phyloP scores from a whole-genome alignment of 2,329 filamentous ascomycete species.

The Sporothrix schenckii region DNA sequence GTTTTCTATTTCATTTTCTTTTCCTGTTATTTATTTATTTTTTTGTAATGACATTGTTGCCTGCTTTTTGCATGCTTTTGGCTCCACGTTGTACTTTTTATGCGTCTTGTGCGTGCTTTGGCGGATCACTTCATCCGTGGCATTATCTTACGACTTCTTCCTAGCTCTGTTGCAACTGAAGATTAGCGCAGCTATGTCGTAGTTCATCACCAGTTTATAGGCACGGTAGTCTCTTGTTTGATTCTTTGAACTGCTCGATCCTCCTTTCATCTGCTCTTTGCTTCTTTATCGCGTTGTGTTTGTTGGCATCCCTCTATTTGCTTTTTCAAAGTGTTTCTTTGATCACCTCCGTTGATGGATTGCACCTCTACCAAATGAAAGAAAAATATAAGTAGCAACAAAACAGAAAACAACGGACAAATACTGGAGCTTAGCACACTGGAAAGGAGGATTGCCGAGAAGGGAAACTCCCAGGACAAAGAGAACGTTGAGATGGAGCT shows the following conservation, averaged over 20 bases:
- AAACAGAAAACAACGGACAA: neutral
- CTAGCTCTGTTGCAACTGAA: neutral
- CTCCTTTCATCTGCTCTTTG: neutral
- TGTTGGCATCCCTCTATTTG: conserved; percentile 10
- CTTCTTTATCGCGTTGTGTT: neutral
- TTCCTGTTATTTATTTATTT: too few relatives aligned
- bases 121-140: too few relatives aligned
- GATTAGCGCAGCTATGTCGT: neutral
- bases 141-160: too few relatives aligned
- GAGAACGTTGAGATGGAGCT: neutral
- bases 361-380: too few relatives aligned
- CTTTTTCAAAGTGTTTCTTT: neutral
- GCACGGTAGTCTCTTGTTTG: neutral
- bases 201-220: neutral
- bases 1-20: neutral
- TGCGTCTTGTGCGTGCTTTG: too few relatives aligned
- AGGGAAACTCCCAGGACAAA: conserved; percentile 18
- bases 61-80: neutral
- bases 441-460: conserved; percentile 16
- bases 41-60: neutral
- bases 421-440: neutral
- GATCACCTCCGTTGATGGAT: neutral
- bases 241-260: neutral
- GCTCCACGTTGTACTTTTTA: neutral
- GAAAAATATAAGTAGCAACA: neutral